Evolutionary conservation across 257 asterid species (phyloP).

Genomic region (Forsythia viridissima): DNA sequence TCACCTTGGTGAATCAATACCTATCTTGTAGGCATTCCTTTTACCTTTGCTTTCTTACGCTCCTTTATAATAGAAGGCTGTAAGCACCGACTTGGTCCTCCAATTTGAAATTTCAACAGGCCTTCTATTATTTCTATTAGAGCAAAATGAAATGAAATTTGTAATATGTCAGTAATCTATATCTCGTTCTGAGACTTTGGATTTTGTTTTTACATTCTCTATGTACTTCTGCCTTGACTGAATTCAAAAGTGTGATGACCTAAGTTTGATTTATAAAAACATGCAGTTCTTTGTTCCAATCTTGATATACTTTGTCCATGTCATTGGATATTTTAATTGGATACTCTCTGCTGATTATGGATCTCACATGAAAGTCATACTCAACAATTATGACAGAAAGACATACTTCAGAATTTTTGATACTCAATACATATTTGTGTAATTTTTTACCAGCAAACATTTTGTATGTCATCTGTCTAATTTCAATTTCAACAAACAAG

Average conservation of each 20-base stretch:
- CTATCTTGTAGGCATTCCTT: neutral
- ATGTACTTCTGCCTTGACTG: conserved; percentile 5
- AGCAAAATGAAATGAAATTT: neutral
- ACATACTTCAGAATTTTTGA: conserved; percentile 1
- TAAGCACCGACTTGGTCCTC: neutral
- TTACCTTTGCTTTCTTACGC: neutral
- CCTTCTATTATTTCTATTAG: neutral
- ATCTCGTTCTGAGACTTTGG: neutral
- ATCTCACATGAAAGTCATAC: neutral
- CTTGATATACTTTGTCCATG: neutral
- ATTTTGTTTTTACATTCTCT: neutral
- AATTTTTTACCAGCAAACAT: conserved; percentile 7
- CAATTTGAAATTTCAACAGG: conserved; percentile 8
- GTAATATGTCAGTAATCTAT: neutral
- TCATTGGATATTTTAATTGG: conserved; percentile 1
- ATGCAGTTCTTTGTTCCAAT: neutral
- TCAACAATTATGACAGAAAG: neutral
- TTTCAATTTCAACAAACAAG: conserved; percentile 5
- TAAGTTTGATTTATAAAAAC: conserved; percentile 1
- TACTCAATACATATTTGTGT: neutral
- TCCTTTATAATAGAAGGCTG: neutral
- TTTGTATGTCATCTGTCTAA: conserved; percentile 3
- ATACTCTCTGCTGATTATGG: neutral
- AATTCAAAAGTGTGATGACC: conserved; percentile 7
- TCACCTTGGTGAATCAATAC: neutral